Conservation (phyloP, 768 basidiomycete genomes). For the Harrya chromipes region DNA sequence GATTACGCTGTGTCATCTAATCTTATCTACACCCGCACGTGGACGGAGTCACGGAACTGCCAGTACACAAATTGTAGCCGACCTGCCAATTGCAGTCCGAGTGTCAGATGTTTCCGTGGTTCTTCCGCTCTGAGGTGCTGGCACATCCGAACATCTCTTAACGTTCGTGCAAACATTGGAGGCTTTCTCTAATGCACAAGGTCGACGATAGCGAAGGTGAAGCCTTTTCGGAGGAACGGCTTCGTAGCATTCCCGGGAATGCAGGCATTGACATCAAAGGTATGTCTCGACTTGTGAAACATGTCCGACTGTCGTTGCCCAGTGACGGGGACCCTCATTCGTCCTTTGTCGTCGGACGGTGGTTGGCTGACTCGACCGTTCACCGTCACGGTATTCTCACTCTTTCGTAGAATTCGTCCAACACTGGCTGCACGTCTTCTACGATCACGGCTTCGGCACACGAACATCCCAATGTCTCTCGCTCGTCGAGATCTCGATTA, state of each 20-base stretch:
- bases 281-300: neutral
- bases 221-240: neutral
- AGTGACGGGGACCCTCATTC: too few relatives aligned
- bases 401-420: slow-evolving; percentile 31
- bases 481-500: slow-evolving; percentile 39
- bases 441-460: slow-evolving; percentile 18
- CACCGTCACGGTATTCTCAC: too few relatives aligned
- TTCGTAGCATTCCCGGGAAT: slow-evolving; percentile 17
- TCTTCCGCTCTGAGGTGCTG: too few relatives aligned
- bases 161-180: too few relatives aligned
- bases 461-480: slow-evolving; percentile 11
- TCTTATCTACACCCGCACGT: slow-evolving; percentile 8
- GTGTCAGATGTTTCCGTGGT: too few relatives aligned
- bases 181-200: too few relatives aligned
- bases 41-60: too few relatives aligned
- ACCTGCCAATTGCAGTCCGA: neutral
- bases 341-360: too few relatives aligned
- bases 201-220: too few relatives aligned
- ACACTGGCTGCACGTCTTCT: slow-evolving; percentile 38
- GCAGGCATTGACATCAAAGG: slow-evolving; percentile 21
- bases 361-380: too few relatives aligned
- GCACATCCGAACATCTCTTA: too few relatives aligned
- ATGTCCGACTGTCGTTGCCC: too few relatives aligned
- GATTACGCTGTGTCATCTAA: slow-evolving; percentile 1
- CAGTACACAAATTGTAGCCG: slow-evolving; percentile 2